A percentile compares a stretch with the other conserved stretches of the same genome.
phyloP scores from a whole-genome alignment of 495 filamentous ascomycete species.

The Friedmanniomyces endolithicus region DNA sequence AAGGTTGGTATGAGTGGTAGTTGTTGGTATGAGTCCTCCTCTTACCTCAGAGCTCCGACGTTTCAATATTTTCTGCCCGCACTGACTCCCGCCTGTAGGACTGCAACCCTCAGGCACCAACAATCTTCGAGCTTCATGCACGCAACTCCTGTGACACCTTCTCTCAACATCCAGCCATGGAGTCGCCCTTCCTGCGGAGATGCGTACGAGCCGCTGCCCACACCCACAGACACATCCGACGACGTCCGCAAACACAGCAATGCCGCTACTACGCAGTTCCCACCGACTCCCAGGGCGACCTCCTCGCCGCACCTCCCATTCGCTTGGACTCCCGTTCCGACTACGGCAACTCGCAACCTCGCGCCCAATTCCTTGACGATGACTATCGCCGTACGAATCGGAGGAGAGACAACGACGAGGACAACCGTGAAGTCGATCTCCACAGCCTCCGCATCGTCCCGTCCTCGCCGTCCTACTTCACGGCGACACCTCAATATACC shows the following conservation, averaged over 20 bases:
- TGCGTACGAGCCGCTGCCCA: neutral
- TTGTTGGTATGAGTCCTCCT: neutral
- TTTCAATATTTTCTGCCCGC: neutral
- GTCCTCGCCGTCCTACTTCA: conserved; percentile 85
- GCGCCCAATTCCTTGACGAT: conserved; percentile 7
- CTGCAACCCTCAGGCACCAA: too few species aligned
- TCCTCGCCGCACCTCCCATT: conserved; percentile 16
- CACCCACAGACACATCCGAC: neutral
- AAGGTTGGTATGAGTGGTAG: neutral
- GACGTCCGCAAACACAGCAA: neutral
- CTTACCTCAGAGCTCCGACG: neutral
- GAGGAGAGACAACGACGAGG: neutral
- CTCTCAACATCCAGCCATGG: neutral
- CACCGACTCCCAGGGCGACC: conserved; percentile 5
- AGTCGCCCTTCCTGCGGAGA: neutral
- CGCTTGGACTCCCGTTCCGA: conserved; percentile 8
- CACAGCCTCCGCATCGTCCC: conserved; percentile 59
- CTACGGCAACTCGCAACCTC: conserved; percentile 8
- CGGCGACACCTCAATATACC: conserved; percentile 68
- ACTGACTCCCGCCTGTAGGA: neutral
- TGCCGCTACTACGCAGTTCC: conserved; percentile 12
- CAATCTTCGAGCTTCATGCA: too few species aligned
- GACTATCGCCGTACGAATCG: neutral
- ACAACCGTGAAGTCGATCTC: conserved; percentile 16
- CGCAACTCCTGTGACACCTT: too few species aligned